Evolutionary conservation across 2,329 filamentous ascomycete species (phyloP).

Genomic region (Cladosporium colombiae): DNA sequence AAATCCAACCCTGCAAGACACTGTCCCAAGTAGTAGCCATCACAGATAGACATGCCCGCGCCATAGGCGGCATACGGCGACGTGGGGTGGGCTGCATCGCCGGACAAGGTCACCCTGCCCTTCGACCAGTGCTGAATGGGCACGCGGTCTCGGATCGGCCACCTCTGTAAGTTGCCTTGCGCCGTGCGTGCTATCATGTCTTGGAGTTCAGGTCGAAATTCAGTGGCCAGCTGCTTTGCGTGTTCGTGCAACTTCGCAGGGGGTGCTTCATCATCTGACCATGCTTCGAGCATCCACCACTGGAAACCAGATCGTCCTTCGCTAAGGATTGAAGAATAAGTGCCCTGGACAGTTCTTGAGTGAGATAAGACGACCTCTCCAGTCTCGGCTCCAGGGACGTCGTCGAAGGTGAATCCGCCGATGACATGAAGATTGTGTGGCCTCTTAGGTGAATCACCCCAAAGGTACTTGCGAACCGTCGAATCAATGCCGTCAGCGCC

Average conservation of each 20-base stretch:
- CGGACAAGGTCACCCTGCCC: conserved; percentile 35
- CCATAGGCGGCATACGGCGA: conserved; percentile 33
- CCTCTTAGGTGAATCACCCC: background rate
- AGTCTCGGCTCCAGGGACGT: conserved; percentile 32
- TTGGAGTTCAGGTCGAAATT: conserved; percentile 43
- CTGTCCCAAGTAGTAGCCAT: conserved; percentile 4
- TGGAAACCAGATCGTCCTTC: background rate
- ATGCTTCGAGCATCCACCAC: conserved; percentile 34
- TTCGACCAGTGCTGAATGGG: conserved; percentile 41
- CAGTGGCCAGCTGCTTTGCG: conserved; percentile 40
- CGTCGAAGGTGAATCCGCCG: conserved; percentile 38
- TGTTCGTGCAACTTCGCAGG: conserved; percentile 46
- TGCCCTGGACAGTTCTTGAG: background rate
- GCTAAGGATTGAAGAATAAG: background rate
- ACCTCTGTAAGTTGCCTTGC: conserved; percentile 42
- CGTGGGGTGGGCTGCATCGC: conserved; percentile 43
- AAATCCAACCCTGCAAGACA: background rate
- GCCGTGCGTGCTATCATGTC: conserved; percentile 41
- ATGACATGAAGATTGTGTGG: conserved; percentile 32
- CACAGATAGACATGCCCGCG: background rate
- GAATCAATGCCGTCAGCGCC: conserved; percentile 39
- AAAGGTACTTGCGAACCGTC: conserved; percentile 4
- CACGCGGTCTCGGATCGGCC: conserved; percentile 49
- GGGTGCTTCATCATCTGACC: conserved; percentile 44
- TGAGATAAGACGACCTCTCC: conserved; percentile 14